A percentile compares a stretch with the other conserved stretches of the same genome.
phyloP scores from a whole-genome alignment of 345 rosid genomes.

The Dipteronia sinensis region DNA sequence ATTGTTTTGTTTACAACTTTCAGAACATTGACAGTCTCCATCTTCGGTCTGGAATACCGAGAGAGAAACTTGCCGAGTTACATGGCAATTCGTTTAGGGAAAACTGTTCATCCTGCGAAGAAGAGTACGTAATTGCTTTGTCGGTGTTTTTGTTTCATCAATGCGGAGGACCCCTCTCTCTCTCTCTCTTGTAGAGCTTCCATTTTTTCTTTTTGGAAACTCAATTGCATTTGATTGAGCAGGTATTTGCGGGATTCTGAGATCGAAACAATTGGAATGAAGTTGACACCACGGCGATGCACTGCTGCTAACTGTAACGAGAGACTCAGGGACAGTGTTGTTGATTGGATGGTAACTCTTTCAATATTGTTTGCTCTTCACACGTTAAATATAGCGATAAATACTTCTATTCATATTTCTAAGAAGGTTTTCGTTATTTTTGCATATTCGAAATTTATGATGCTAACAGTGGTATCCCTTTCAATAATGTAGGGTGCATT shows the following conservation, averaged over 20 bases:
- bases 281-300: constrained; percentile 41
- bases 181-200: background rate
- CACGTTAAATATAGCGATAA: no score
- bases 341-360: constrained; percentile 23
- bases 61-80: constrained; percentile 90
- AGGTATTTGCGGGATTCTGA: constrained; percentile 46
- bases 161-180: background rate
- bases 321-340: constrained; percentile 42
- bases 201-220: background rate
- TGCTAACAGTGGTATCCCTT: background rate
- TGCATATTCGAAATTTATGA: background rate
- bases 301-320: constrained; percentile 32
- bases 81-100: constrained; percentile 93
- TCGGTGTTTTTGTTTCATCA: background rate
- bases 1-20: background rate
- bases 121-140: constrained; percentile 47
- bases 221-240: constrained; percentile 2
- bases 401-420: background rate
- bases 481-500: constrained; percentile 34
- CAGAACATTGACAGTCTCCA: constrained; percentile 93
- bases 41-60: constrained; percentile 93
- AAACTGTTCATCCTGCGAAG: constrained; percentile 69
- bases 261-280: constrained; percentile 44
- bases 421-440: background rate
- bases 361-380: no score